Conservation (phyloP, 495 filamentous ascomycete genomes). For the Aspergillus kassunensis region DNA sequence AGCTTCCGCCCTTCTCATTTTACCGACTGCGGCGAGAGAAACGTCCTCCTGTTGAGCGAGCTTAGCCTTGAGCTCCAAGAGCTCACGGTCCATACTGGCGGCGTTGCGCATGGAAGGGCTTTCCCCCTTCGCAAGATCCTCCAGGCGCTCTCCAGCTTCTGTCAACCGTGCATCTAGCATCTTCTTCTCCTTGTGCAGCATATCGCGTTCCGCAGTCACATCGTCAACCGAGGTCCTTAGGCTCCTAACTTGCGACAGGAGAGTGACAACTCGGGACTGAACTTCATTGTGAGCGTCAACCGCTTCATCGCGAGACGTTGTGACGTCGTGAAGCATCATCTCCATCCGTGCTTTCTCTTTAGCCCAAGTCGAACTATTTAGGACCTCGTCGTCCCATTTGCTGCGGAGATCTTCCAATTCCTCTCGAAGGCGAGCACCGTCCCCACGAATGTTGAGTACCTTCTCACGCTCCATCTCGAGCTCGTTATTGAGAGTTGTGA, state of each 20-base stretch:
- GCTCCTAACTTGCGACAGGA: conserved; percentile 86
- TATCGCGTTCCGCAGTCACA: conserved; percentile 77
- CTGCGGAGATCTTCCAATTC: conserved; percentile 91
- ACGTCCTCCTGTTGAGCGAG: conserved; percentile 94
- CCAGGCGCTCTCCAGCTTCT: conserved; percentile 87
- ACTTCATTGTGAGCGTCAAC: conserved; percentile 91
- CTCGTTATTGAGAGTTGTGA: conserved; percentile 82
- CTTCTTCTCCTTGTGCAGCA: conserved; percentile 83
- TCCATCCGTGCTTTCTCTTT: conserved; percentile 96
- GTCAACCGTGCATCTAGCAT: conserved; percentile 80
- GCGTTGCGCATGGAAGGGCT: conserved; percentile 90
- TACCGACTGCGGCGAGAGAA: conserved; percentile 85
- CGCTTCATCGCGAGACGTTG: conserved; percentile 86
- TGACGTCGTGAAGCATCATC: conserved; percentile 83
- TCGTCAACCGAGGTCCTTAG: conserved; percentile 85
- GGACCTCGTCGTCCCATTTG: conserved; percentile 98
- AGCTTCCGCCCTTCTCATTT: conserved; percentile 96
- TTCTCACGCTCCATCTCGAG: conserved; percentile 92
- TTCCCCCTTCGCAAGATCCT: conserved; percentile 82
- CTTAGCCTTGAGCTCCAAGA: conserved; percentile 84
- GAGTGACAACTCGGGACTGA: conserved; percentile 81
- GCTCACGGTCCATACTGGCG: conserved; percentile 80
- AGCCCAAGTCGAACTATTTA: conserved; percentile 96
- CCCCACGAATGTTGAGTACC: conserved; percentile 60
- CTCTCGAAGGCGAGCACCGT: conserved; percentile 76